Evolutionary conservation across 257 asterid genomes (phyloP).

Genomic region (Nicotiana attenuata): DNA sequence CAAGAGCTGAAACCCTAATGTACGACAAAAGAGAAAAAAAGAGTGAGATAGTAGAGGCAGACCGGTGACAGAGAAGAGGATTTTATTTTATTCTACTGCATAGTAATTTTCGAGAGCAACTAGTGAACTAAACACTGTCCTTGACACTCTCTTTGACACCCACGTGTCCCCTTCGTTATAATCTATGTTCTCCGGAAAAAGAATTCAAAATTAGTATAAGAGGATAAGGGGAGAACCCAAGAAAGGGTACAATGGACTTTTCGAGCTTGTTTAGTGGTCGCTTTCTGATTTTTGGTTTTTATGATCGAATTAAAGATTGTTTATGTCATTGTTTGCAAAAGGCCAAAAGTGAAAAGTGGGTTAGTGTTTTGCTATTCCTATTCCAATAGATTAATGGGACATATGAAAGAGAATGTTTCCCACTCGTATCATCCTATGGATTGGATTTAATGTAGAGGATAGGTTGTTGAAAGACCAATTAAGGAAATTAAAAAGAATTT

Average conservation of each 20-base stretch:
- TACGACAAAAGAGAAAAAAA: not conserved
- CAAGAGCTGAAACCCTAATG: conserved; percentile 1
- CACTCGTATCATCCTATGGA: not conserved
- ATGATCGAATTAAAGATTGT: not conserved
- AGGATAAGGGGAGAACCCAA: not conserved
- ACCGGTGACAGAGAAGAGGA: not conserved
- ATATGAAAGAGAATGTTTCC: not conserved
- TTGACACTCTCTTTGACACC: not conserved
- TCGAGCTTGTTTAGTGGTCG: not conserved
- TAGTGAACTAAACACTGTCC: not conserved
- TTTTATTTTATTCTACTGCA: not conserved
- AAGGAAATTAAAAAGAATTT: too few relatives aligned
- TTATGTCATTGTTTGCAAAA: not conserved
- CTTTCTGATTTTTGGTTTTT: not conserved
- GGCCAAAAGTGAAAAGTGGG: not conserved
- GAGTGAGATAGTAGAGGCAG: not conserved
- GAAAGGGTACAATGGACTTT: not conserved
- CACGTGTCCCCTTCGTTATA: conserved; percentile 1
- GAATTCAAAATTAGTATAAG: not conserved
- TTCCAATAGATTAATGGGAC: not conserved
- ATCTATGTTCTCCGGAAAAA: not conserved
- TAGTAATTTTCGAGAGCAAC: not conserved
- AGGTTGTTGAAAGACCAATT: too few relatives aligned
- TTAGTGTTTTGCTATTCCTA: not conserved
- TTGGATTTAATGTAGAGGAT: not conserved